These are phyloP conservation scores for Draba incana DNA, from an alignment of 345 rosid genomes.

Conservation along the genomic window DNA sequence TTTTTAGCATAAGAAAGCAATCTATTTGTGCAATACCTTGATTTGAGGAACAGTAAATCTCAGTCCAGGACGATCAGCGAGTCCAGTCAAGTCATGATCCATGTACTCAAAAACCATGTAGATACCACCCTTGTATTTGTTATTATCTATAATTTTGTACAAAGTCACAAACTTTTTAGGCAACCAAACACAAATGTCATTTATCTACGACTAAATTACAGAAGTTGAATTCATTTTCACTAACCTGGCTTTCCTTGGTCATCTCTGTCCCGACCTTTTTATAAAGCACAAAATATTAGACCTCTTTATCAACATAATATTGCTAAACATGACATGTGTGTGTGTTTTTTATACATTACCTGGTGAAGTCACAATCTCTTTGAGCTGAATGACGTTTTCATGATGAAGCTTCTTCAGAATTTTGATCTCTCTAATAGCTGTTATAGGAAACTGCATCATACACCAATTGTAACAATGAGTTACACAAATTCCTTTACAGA, in stretches of 20 bases:
- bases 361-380: constrained; percentile 59
- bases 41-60: constrained; percentile 93
- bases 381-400: constrained; percentile 55
- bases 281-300: not conserved
- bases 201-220: too few species aligned
- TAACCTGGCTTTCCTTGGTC: constrained; percentile 87
- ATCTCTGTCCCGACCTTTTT: constrained; percentile 79
- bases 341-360: constrained; percentile 37
- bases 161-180: not conserved
- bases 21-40: constrained; percentile 56
- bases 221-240: not conserved
- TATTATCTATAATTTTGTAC: constrained; percentile 58
- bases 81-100: constrained; percentile 98
- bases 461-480: constrained; percentile 10
- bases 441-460: constrained; percentile 55
- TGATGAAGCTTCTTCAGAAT: constrained; percentile 61
- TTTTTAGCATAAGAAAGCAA: not conserved
- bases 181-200: too few species aligned
- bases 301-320: constrained; percentile 7
- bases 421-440: constrained; percentile 58
- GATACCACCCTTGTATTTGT: constrained; percentile 93
- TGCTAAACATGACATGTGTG: too few species aligned
- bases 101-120: constrained; percentile 98
- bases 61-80: constrained; percentile 93
- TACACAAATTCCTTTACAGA: not conserved